Evolutionary conservation across 805 yeast species (phyloP), one percentile per base, ranked within the genome.

Genomic region (Yarrowia porcina): DNA sequence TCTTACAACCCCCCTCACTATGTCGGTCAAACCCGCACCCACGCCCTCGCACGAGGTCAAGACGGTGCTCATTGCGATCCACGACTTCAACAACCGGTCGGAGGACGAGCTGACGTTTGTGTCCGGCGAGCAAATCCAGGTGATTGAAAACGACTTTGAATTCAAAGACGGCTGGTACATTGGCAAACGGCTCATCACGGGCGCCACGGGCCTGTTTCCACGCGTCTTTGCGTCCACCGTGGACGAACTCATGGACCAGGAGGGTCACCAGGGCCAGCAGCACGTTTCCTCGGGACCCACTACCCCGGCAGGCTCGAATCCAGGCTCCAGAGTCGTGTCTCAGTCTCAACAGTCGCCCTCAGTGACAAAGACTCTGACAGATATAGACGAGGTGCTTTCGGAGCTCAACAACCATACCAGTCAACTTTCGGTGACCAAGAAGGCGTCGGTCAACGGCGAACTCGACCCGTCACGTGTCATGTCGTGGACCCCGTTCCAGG

Each of bases 91-190:
- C 50, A 90, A 96, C 49, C 82, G 98, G 59, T 78, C 92, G 66
- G 96, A 90, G 25, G 99, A 94, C 75, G 99, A 94, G 74, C 78
- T 94, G 39, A 83, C 86, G 50, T 79, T 94, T 68, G 81, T 79
- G 52, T 82, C 87, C 11, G 98, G 97, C 27, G 97, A 94, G 72
- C 85, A 83, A 65, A 80, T 94, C 64, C 96, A 90, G 72, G 90
- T 94, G 8, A 83, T 94, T 21, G 90, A 96, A 45, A 97, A 91
- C 74, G 99, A 94, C 75, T 83, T 87, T 66, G 97, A 90, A 70
- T 94, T 88, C 74, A 88, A 89, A 69, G 98, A 94, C 74, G 97
- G 98, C 17, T 94, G 99, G 99, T 94, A 87, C 71, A 88, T 89
- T 64, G 79, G 97, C 3, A 85, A 84, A 65, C 92, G 92, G 68